Base-by-base conservation (phyloP, 257 asterid species). In the Nemophila menziesii region DNA sequence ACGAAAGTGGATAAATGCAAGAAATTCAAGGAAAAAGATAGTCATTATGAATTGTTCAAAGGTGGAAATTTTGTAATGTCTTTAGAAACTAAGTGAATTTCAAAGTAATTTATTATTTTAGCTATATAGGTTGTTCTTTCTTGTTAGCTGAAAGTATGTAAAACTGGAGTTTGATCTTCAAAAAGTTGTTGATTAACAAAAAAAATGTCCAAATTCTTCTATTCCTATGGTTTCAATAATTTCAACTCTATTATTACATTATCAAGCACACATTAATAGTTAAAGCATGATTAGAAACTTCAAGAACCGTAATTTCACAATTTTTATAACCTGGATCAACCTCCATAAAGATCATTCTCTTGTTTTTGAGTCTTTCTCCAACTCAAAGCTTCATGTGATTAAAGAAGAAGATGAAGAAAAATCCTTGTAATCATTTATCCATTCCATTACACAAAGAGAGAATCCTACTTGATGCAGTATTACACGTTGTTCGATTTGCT, bases 121-220 rank as follows among this genome's bases (percentile, higher is more conserved):
- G n/a, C n/a, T n/a, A n/a, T n/a, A n/a, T n/a, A n/a, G n/a, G n/a
- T n/a, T n/a, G n/a, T n/a, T n/a, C n/a, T n/a, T n/a, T n/a, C n/a
- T n/a, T n/a, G n/a, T n/a, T n/a, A n/a, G n/a, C n/a, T n/a, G n/a
- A n/a, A n/a, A n/a, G n/a, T n/a, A n/a, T n/a, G n/a, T n/a, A n/a
- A n/a, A n/a, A n/a, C n/a, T n/a, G n/a, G n/a, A n/a, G n/a, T n/a
- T n/a, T n/a, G n/a, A n/a, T n/a, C n/a, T n/a, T n/a, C n/a, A n/a
- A n/a, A n/a, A n/a, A n/a, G n/a, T n/a, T n/a, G n/a, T n/a, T n/a
- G n/a, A n/a, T n/a, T n/a, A n/a, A n/a, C n/a, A n/a, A n/a, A n/a
- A n/a, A n/a, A n/a, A n/a, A n/a, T n/a, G 66, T 65, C 98, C 98
- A 60, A 90, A 85, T 71, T 90, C 98, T 40, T 90, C 93, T 49